A percentile compares a stretch with the other conserved stretches of the same genome.
phyloP scores from a whole-genome alignment of 2,329 filamentous ascomycete genomes.

The Aureobasidium subglaciale region DNA sequence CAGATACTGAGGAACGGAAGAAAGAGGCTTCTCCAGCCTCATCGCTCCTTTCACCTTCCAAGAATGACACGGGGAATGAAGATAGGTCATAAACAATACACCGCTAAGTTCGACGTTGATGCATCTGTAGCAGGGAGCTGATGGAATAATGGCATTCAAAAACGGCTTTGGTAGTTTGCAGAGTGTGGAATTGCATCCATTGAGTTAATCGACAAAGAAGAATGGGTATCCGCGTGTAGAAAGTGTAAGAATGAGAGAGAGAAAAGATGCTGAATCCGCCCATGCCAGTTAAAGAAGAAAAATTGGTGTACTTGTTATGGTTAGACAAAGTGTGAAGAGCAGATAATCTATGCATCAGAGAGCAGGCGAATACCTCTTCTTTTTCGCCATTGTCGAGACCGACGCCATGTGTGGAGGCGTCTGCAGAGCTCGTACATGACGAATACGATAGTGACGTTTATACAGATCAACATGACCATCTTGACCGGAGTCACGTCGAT shows the following conservation, averaged over 20 bases:
- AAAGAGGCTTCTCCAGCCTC: no score
- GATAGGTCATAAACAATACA: no score
- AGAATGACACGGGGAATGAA: no score
- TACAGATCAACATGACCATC: slow-evolving; percentile 19
- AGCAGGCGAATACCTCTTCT: slow-evolving; percentile 5
- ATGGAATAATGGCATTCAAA: no score
- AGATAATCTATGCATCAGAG: slow-evolving; percentile 2
- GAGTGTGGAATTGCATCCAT: neutral
- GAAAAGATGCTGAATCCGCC: neutral
- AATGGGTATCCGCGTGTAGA: slow-evolving; percentile 6
- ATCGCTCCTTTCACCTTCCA: no score
- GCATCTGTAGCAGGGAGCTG: no score
- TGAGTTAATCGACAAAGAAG: neutral
- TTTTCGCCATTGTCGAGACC: neutral
- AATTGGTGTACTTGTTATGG: no score
- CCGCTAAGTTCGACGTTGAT: no score
- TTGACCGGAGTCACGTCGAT: slow-evolving; percentile 16
- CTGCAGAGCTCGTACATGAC: slow-evolving; percentile 23
- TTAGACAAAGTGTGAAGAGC: no score
- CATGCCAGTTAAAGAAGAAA: neutral
- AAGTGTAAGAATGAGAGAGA: neutral
- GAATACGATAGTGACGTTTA: slow-evolving; percentile 18
- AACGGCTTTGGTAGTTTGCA: no score
- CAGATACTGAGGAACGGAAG: neutral
- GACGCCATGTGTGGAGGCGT: slow-evolving; percentile 22